Evolutionary conservation across 371 early-diverging fungal genomes (phyloP).

Genomic region (Basidiobolus meristosporus): DNA sequence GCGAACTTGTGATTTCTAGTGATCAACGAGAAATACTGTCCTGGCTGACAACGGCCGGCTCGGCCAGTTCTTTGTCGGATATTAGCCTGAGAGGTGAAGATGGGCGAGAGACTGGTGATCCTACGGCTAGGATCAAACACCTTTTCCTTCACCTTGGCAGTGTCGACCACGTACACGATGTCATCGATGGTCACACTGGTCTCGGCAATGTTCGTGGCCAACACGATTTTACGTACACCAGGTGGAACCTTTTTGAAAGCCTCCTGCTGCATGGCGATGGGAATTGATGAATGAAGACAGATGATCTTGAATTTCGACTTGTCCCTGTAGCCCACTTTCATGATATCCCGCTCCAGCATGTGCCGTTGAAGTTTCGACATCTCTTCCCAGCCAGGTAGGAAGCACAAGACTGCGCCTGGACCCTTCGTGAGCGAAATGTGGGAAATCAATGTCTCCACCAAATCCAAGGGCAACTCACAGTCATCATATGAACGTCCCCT

Average conservation of each 20-base stretch:
- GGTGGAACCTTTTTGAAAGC: slow-evolving; percentile 35
- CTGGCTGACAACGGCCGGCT: too few relatives aligned
- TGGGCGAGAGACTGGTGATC: too few relatives aligned
- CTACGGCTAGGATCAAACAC: too few relatives aligned
- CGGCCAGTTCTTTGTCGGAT: slow-evolving; percentile 61
- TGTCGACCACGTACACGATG: slow-evolving; percentile 61
- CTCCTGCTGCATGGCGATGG: slow-evolving; percentile 31
- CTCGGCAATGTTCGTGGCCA: slow-evolving; percentile 84
- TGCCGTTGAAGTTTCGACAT: slow-evolving; percentile 13
- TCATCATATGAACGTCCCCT: too few relatives aligned
- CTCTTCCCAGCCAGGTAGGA: slow-evolving; percentile 57
- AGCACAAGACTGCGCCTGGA: slow-evolving; percentile 59
- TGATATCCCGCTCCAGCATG: slow-evolving; percentile 9
- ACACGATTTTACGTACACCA: slow-evolving; percentile 46
- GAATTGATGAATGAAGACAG: slow-evolving; percentile 32
- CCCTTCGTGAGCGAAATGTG: too few relatives aligned
- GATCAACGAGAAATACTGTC: too few relatives aligned
- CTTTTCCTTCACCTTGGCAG: slow-evolving; percentile 43
- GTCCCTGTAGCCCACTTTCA: too few relatives aligned
- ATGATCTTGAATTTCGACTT: too few relatives aligned
- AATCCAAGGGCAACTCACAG: too few relatives aligned
- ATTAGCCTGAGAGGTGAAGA: slow-evolving; percentile 47
- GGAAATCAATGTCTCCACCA: too few relatives aligned
- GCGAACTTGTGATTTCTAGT: too few relatives aligned
- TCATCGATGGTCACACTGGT: too few relatives aligned